A percentile compares a stretch with the other conserved stretches of the same genome.
phyloP scores from a whole-genome alignment of 176 grass and related monocot species.

The Bromus sterilis region DNA sequence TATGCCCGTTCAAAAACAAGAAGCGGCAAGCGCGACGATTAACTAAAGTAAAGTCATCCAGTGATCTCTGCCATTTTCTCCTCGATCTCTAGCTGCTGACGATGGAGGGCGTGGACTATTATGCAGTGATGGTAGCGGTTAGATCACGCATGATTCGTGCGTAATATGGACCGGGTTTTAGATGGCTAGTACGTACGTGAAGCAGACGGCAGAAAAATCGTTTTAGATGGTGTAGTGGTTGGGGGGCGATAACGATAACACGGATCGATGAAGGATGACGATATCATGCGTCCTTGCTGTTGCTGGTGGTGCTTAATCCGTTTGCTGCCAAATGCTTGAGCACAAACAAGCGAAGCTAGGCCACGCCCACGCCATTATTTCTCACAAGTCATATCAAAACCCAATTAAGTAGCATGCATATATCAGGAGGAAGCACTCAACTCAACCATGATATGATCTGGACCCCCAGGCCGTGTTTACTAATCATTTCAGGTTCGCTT shows the following conservation, averaged over 20 bases:
- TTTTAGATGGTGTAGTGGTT: constrained; percentile 36
- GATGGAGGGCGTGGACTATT: neutral
- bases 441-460: neutral
- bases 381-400: neutral
- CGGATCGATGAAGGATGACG: too few relatives aligned
- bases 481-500: neutral
- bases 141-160: constrained; percentile 18
- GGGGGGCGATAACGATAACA: constrained; percentile 3
- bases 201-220: neutral
- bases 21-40: too few relatives aligned
- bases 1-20: neutral
- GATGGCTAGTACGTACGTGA: neutral
- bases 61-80: neutral
- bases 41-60: too few relatives aligned
- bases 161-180: neutral
- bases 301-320: neutral
- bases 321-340: constrained; percentile 18
- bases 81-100: neutral
- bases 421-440: neutral
- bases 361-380: neutral
- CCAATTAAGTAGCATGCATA: neutral
- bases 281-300: neutral
- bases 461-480: neutral
- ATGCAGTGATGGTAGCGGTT: neutral
- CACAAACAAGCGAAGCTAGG: neutral